These are phyloP conservation scores for Syzygium jambos DNA, from an alignment of 345 rosid genomes.

Conservation along the genomic window DNA sequence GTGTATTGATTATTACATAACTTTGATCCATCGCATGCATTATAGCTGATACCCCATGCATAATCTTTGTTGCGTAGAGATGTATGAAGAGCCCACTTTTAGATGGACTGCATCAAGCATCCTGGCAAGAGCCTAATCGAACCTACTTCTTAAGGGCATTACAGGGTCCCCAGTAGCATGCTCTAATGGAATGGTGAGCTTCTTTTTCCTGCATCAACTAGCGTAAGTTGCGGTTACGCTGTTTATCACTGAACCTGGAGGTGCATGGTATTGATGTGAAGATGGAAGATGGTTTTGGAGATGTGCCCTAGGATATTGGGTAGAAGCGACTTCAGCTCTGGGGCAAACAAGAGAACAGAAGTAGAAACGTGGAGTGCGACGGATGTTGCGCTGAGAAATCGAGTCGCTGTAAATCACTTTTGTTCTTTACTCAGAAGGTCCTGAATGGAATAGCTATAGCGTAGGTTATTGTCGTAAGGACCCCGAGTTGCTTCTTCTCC, in stretches of 20 bases:
- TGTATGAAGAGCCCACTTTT: not conserved
- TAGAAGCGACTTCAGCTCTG: not conserved
- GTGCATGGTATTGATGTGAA: not conserved
- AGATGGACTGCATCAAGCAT: not conserved
- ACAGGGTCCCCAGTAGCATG: constrained; percentile 13
- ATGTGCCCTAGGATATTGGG: not conserved
- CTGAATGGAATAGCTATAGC: not conserved
- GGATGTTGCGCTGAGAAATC: not conserved
- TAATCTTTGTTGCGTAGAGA: not conserved
- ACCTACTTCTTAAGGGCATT: constrained; percentile 33
- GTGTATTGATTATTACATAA: too few species aligned
- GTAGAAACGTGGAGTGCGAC: constrained; percentile 33
- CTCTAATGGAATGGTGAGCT: not conserved
- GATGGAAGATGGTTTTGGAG: not conserved
- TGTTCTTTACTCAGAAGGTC: not conserved
- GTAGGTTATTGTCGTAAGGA: not conserved
- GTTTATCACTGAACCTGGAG: not conserved
- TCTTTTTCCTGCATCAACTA: not conserved
- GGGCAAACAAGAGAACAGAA: constrained; percentile 17
- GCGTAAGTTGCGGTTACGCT: not conserved
- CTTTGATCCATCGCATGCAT: not conserved
- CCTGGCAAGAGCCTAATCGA: constrained; percentile 62
- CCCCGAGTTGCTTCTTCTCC: not conserved
- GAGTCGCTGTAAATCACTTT: not conserved
- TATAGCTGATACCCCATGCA: not conserved